These are phyloP conservation scores for Allantophomopsis cytisporea DNA, from an alignment of 2,329 filamentous ascomycete species.

Conservation along the genomic window DNA sequence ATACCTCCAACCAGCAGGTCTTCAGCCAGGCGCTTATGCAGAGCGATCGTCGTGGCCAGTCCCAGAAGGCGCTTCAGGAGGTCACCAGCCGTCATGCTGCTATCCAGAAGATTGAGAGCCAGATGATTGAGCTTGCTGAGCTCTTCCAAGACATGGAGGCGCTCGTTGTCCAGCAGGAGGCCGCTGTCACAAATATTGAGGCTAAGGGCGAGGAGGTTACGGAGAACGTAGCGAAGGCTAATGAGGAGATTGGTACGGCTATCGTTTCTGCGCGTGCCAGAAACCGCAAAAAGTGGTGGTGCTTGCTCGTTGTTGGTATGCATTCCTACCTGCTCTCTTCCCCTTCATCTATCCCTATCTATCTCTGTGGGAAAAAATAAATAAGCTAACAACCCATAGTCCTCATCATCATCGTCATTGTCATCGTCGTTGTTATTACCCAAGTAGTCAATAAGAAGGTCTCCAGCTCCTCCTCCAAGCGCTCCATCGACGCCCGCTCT, in stretches of 20 bases:
- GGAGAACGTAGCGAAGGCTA: constrained; percentile 74
- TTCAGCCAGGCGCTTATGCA: constrained; percentile 81
- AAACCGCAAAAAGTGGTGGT: constrained; percentile 90
- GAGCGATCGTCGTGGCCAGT: constrained; percentile 69
- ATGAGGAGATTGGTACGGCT: constrained; percentile 69
- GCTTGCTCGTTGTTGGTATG: constrained; percentile 58
- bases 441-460: constrained; percentile 26
- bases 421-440: constrained; percentile 30
- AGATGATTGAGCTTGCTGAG: constrained; percentile 77
- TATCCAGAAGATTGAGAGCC: constrained; percentile 82
- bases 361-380: background rate
- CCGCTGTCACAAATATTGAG: constrained; percentile 67
- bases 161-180: constrained; percentile 77
- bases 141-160: constrained; percentile 85
- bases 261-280: constrained; percentile 68
- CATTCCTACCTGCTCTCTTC: constrained; percentile 3
- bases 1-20: constrained; percentile 56
- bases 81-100: constrained; percentile 75
- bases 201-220: constrained; percentile 76
- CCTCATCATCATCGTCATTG: constrained; percentile 36
- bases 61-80: constrained; percentile 63
- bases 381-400: constrained; percentile 21
- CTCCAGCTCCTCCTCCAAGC: constrained; percentile 1
- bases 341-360: constrained; percentile 2
- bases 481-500: background rate